Conservation (phyloP, 768 basidiomycete species). For the Mycena vulgaris region DNA sequence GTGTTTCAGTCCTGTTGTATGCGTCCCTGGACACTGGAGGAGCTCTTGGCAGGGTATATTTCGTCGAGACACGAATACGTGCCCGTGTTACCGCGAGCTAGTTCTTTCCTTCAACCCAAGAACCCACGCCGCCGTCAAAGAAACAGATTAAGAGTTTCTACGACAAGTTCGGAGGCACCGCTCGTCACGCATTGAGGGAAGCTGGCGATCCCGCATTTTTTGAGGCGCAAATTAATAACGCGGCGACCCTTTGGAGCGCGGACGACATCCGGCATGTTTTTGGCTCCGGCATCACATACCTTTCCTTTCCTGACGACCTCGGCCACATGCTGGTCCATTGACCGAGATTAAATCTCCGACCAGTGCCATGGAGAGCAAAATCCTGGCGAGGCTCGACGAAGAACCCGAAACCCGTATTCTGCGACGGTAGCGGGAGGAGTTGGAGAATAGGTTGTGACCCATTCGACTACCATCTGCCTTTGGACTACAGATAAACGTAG, state of each 20-base stretch:
- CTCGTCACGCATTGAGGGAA: conserved; percentile 18
- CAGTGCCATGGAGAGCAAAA: too few relatives aligned
- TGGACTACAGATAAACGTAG: too few relatives aligned
- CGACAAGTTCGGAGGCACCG: conserved; percentile 26
- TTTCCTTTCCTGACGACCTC: conserved; percentile 14
- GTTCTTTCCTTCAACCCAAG: conserved; percentile 19
- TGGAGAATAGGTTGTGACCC: too few relatives aligned
- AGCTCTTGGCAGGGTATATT: conserved; percentile 24
- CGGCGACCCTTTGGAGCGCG: conserved; percentile 22
- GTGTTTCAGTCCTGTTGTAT: conserved; percentile 22
- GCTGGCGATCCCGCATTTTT: conserved; percentile 13
- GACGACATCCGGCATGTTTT: conserved; percentile 20
- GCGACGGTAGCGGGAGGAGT: too few relatives aligned
- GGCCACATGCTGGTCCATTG: conserved; percentile 19
- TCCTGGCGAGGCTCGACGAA: too few relatives aligned
- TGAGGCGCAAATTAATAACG: conserved; percentile 13
- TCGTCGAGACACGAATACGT: conserved; percentile 9
- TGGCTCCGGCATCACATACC: conserved; percentile 14
- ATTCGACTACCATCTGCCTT: too few relatives aligned
- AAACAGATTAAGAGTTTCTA: conserved; percentile 17
- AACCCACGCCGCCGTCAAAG: conserved; percentile 24
- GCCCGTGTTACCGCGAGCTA: conserved; percentile 19
- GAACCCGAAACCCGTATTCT: too few relatives aligned
- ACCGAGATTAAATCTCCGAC: too few relatives aligned
- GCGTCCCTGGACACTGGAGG: conserved; percentile 28